Conservation (phyloP, 257 asterid species). For the Solanum raphanifolium region DNA sequence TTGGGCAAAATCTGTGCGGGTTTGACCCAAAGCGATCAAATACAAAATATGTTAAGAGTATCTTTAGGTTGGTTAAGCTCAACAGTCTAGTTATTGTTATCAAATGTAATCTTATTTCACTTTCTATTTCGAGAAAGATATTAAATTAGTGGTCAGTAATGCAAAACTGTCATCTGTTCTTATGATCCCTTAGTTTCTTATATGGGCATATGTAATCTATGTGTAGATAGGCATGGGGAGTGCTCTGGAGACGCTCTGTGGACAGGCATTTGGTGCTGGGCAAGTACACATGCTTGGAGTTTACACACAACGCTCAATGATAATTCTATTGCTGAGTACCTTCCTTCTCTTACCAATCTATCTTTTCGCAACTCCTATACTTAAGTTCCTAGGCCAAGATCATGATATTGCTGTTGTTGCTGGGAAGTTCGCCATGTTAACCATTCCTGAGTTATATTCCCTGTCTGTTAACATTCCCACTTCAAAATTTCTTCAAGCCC, state of each 20-base stretch:
- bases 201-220: background rate
- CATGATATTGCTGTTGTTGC: slow-evolving; percentile 49
- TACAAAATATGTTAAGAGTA: background rate
- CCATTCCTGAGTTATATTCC: slow-evolving; percentile 59
- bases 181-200: background rate
- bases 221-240: slow-evolving; percentile 96
- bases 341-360: slow-evolving; percentile 47
- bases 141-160: background rate
- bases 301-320: slow-evolving; percentile 74
- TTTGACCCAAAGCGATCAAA: background rate
- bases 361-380: slow-evolving; percentile 70
- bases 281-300: slow-evolving; percentile 74
- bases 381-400: slow-evolving; percentile 58
- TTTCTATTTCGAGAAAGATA: background rate
- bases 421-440: slow-evolving; percentile 44
- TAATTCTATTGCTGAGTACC: slow-evolving; percentile 44
- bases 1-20: background rate
- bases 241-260: slow-evolving; percentile 86
- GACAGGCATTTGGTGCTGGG: slow-evolving; percentile 85
- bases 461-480: slow-evolving; percentile 54
- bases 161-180: background rate
- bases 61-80: background rate
- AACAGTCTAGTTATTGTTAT: background rate
- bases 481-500: slow-evolving; percentile 74
- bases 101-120: background rate